Percentiles rank a stretch among this genome's conserved stretches.
Evolutionary conservation across 192 early-diverging fungal species (phyloP).

Genomic region (Entrophospora sp.): DNA sequence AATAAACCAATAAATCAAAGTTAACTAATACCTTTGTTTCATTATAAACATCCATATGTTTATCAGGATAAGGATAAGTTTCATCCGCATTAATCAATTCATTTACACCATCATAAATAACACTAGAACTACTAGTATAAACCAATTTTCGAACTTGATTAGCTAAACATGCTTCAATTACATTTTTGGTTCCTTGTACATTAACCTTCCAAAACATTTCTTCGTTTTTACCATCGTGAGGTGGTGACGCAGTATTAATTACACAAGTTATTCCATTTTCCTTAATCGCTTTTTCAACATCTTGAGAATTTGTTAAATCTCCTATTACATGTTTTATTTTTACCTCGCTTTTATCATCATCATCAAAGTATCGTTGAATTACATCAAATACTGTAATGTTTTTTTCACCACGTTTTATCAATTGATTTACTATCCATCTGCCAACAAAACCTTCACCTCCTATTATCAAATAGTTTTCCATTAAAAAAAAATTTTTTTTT

Average conservation of each 20-base stretch:
- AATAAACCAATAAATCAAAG: background rate
- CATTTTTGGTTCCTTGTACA: conserved; percentile 77
- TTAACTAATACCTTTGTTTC: conserved; percentile 66
- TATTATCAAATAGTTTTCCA: conserved; percentile 58
- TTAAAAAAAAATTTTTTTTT: no score
- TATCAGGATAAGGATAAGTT: conserved; percentile 59
- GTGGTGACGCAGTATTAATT: conserved; percentile 88
- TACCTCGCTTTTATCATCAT: no score
- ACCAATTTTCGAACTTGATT: conserved; percentile 63
- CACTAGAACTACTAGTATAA: conserved; percentile 82
- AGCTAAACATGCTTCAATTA: conserved; percentile 66
- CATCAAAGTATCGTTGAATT: conserved; percentile 33
- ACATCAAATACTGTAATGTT: conserved; percentile 80
- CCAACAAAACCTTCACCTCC: conserved; percentile 90
- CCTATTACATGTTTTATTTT: conserved; percentile 41
- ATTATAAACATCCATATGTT: conserved; percentile 82
- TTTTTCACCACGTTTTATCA: conserved; percentile 52
- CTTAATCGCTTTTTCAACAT: conserved; percentile 53
- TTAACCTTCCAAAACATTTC: conserved; percentile 72
- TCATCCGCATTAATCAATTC: conserved; percentile 77
- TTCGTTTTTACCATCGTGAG: conserved; percentile 57
- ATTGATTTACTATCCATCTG: conserved; percentile 61
- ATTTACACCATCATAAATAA: conserved; percentile 68
- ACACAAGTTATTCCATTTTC: conserved; percentile 47
- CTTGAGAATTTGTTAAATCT: conserved; percentile 40